Evolutionary conservation across 1,139 yeast species (phyloP), one percentile per base, ranked within the genome.

Genomic region (Waltiozyma sp.): DNA sequence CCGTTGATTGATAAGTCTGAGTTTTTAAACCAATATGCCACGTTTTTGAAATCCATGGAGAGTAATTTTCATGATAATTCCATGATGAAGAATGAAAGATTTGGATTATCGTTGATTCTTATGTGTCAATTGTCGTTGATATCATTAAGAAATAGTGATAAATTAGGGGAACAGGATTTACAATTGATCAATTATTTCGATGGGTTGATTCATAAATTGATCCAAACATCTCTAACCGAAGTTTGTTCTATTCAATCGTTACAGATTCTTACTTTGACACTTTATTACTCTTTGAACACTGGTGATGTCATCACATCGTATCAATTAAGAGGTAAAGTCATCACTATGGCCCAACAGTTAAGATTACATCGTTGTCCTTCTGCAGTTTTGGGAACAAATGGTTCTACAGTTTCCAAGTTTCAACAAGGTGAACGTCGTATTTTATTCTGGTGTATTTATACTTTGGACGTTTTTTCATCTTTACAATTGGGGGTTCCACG

Each of bases 291-390:
- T 53, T 64, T 84, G 38, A 81, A 80, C 35, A 75, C 76, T 9
- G 94, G 95, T 15, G 88, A 84, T 58, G 73, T 79, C 37, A 72
- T 78, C 14, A 79, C 87, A 1, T 73, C 88, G 46, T 87, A 86
- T 64, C 83, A 80, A 46, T 68, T 82, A 39, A 69, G 95, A 48
- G 89, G 91, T 38, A 68, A 81, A 52, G 80, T 83, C 8, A 77
- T 82, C 6, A 79, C 88, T 24, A 83, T 85, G 89, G 82, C 91
- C 2, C 95, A 85, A 55, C 93, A 88, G 52, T 65, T 88, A 43
- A 75, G 96, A 52, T 68, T 88, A 42, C 95, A 87, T 58, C 72
- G 95, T 50, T 83, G 95, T 62, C 95, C 95, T 14, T 83, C 89
- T 14, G 89, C 93, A 0, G 89, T 87, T 6, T 63, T 82, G 42